Evolutionary conservation across 441 rosid genomes (phyloP), one percentile per base, ranked within the genome.

Genomic region (Populus trichocarpa): DNA sequence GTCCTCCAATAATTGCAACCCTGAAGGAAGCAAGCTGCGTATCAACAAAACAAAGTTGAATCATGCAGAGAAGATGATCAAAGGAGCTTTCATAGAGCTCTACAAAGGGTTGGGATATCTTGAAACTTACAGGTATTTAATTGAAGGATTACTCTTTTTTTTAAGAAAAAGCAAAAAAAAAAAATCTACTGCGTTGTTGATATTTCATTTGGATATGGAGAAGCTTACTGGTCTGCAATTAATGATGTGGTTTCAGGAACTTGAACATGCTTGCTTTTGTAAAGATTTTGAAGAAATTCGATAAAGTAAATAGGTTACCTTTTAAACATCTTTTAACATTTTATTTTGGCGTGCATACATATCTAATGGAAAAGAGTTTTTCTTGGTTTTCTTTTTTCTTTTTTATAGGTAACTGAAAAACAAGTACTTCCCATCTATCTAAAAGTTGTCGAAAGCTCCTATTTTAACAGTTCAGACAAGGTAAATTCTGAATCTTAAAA

Each of bases 261-360:
- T 86, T 96, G 88, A 96, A 96, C 90, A 81, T 93, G 93, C 93
- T 96, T 81, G 98, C 99, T 86, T 96, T 96, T 75, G 86, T 94
- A 59, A 96, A 96, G 32, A 30, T 30, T 30, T 30, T 30, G 32
- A 30, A 30, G 32, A 30, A 30, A 30, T 30, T 30, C 32, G 88
- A 94, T 81, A 96, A 93, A 87, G 99, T 75, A 1, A 71, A 38
- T 40, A 53, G 35, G 46, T 22, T 16, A 61, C 71, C 18, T 28
- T 67, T 57, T 70, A 11, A 67, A 67, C 61, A 40, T 71, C 57
- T 70, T 35, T 63, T 14, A 61, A 61, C 68, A 26, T 83, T 67
- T 78, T 25, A 79, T 75, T 25, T 73, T 63, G 28, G 46, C 68
- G 76, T 67, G 5, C 32, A 23, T 67, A 0, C 20, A 70, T 36